These are phyloP conservation scores for Aspergillus haitiensis DNA, from an alignment of 495 filamentous ascomycete genomes.

Conservation along the genomic window DNA sequence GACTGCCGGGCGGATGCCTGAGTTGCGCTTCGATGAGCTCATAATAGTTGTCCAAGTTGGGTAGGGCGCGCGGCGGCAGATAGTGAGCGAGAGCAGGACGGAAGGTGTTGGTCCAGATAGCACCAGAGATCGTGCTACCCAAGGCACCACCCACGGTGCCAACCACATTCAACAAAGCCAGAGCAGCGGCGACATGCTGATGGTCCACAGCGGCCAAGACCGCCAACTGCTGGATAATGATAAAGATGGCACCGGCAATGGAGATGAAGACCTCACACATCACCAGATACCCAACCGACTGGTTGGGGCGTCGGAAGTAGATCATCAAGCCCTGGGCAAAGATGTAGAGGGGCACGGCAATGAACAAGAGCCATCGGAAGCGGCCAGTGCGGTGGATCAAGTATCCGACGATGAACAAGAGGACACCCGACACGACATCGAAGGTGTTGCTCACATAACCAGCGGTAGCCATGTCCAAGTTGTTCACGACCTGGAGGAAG, in stretches of 20 bases:
- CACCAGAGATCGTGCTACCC: conserved; percentile 59
- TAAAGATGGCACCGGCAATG: conserved; percentile 55
- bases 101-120: conserved; percentile 67
- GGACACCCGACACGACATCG: conserved; percentile 48
- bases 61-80: conserved; percentile 50
- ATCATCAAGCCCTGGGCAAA: conserved; percentile 61
- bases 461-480: conserved; percentile 51
- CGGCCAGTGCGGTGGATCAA: conserved; percentile 56
- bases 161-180: conserved; percentile 64
- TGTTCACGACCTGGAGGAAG: conserved; percentile 72
- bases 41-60: conserved; percentile 52
- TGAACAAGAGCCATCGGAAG: conserved; percentile 55
- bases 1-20: conserved; percentile 49
- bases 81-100: conserved; percentile 49
- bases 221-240: conserved; percentile 66
- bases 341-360: conserved; percentile 60
- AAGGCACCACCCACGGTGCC: conserved; percentile 64
- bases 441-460: conserved; percentile 56
- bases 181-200: conserved; percentile 63
- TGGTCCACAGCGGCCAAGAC: conserved; percentile 66
- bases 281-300: conserved; percentile 63
- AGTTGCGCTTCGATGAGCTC: conserved; percentile 49
- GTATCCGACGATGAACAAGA: conserved; percentile 50
- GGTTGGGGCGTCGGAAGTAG: conserved; percentile 61
- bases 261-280: conserved; percentile 76